Evolutionary conservation across 192 early-diverging fungal species (phyloP).

Genomic region (Backusella circina): DNA sequence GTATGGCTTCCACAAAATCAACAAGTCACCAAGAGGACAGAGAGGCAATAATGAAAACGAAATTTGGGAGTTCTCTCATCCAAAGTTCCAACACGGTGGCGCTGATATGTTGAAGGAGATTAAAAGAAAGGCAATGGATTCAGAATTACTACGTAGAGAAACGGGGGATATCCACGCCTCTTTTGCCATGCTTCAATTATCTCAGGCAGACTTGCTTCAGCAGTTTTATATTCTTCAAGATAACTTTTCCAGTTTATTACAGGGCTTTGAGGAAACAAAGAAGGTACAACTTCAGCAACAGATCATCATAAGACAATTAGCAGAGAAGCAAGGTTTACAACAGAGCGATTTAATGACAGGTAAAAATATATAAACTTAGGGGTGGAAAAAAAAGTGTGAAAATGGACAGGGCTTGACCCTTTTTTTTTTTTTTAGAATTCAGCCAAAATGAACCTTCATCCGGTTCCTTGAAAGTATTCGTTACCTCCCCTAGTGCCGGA

Average conservation of each 20-base stretch:
- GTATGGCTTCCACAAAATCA: conserved; percentile 89
- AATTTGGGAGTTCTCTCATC: conserved; percentile 87
- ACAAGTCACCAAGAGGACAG: conserved; percentile 84
- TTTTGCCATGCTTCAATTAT: conserved; percentile 72
- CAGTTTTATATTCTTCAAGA: conserved; percentile 72
- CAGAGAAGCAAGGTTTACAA: conserved; percentile 8
- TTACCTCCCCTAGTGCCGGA: not conserved
- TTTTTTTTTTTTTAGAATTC: not conserved
- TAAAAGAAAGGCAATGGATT: conserved; percentile 88
- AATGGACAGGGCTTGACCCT: not conserved
- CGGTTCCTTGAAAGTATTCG: not conserved
- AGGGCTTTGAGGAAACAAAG: conserved; percentile 68
- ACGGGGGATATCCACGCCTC: conserved; percentile 74
- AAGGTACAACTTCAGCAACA: conserved; percentile 67
- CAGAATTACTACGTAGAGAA: conserved; percentile 70
- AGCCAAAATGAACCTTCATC: not conserved
- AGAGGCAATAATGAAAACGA: conserved; percentile 85
- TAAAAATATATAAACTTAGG: not conserved
- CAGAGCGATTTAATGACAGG: not conserved
- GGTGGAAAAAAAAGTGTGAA: conserved; percentile 48
- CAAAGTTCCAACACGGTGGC: conserved; percentile 72
- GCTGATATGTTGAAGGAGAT: conserved; percentile 84
- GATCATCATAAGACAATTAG: conserved; percentile 39
- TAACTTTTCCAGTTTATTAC: conserved; percentile 62
- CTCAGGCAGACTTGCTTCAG: conserved; percentile 69